A percentile compares a stretch with the other conserved stretches of the same genome.
These are phyloP conservation scores for Amniculicola lignicola DNA, from an alignment of 495 filamentous ascomycete genomes.

Conservation along the genomic window DNA sequence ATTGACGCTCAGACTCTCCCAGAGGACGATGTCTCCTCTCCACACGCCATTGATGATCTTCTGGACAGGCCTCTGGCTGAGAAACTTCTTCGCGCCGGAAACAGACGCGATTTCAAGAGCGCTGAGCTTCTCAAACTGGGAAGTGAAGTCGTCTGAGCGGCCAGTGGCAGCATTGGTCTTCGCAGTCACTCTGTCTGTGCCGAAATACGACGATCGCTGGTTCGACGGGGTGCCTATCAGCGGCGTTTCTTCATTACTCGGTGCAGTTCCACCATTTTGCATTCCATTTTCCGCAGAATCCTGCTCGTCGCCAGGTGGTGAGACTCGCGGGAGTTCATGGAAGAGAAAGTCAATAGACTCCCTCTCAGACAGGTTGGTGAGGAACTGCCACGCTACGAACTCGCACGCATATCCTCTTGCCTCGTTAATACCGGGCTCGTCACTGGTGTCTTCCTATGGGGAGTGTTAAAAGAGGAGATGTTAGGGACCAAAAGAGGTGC, in stretches of 20 bases:
- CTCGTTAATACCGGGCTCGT: constrained; percentile 70
- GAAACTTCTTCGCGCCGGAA: constrained; percentile 84
- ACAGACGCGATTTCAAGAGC: constrained; percentile 88
- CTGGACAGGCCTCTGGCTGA: constrained; percentile 81
- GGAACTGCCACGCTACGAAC: constrained; percentile 85
- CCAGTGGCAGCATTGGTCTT: constrained; percentile 34
- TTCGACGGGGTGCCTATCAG: constrained; percentile 17
- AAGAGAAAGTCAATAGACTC: constrained; percentile 82
- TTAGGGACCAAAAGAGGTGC: too few species aligned
- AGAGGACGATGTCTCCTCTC: constrained; percentile 85
- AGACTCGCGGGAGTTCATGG: constrained; percentile 64
- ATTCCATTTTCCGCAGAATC: constrained; percentile 5
- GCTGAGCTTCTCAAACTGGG: constrained; percentile 72
- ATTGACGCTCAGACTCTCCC: constrained; percentile 74
- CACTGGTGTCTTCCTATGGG: constrained; percentile 44
- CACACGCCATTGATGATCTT: constrained; percentile 86
- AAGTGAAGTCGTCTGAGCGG: constrained; percentile 55
- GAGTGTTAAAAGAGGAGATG: too few species aligned
- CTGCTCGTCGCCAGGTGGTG: not conserved
- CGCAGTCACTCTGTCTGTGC: constrained; percentile 24
- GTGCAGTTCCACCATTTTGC: not conserved
- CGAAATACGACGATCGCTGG: constrained; percentile 36
- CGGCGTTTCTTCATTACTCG: constrained; percentile 22
- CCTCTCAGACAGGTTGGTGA: constrained; percentile 71
- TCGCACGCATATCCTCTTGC: constrained; percentile 83